Evolutionary conservation across 768 basidiomycete genomes (phyloP), one percentile per base, ranked within the genome.

Genomic region (Crucibulum laeve): DNA sequence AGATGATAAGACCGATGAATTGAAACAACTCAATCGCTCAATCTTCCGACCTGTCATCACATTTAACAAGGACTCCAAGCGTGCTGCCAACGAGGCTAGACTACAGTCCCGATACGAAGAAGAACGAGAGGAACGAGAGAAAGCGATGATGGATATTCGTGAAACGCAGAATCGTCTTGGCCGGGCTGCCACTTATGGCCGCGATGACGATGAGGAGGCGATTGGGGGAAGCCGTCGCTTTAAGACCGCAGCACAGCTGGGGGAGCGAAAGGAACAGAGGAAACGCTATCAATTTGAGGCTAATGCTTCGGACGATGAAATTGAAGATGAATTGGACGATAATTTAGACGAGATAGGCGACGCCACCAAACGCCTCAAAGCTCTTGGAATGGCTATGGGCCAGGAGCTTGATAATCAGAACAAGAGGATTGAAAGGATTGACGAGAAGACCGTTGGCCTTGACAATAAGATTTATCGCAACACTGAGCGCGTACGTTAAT

Each of bases 31-130:
- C 44, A 97, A 97, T 63, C 79, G 83, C 25, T 93, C 91, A 28
- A 98, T 99, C 60, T 97, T 99, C 73, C 80, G 84, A 38, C 94
- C 91, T 6, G 91, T 81, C 44, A 83, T 96, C 52, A 84, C 85
- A 0, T 95, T 87, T 64, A 95, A 97, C 72, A 99, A 96, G 64
- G 85, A 91, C 26, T 76, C 74, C 14, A 98, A 97, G 64, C 88
- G 92, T 38, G 79, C 80, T 4, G 90, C 87, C 11, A 82, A 91
- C 53, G 92, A 96, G 57, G 78, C 80, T 23, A 89, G 91, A 58
- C 70, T 96, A 18, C 79, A 83, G 62, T 67, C 80, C 38, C 91
- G 92, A 11, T 94, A 94, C 56, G 85, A 91, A 6, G 87, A 91
- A 19, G 93, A 97, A 55, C 80, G 85, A 19, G 61, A 71, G 5